Conservation (phyloP, 2,329 filamentous ascomycete species). For the Penicillium brasilianum region DNA sequence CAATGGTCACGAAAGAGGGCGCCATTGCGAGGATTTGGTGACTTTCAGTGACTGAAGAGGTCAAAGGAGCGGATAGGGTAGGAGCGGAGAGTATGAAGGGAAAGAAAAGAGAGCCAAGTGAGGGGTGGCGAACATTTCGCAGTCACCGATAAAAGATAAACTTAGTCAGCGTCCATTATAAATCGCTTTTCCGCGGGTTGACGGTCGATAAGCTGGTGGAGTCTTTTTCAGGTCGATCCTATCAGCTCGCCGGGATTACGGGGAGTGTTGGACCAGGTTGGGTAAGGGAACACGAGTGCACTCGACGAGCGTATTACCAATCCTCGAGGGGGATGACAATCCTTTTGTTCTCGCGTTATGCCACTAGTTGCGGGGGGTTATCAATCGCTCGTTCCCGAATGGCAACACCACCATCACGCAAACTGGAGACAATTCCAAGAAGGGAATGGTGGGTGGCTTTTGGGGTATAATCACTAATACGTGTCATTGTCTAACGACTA, state of each 20-base stretch:
- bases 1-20: conserved; percentile 56
- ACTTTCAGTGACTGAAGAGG: background rate
- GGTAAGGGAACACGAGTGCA: conserved; percentile 11
- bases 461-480: too few relatives aligned
- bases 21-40: conserved; percentile 25
- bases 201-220: conserved; percentile 5
- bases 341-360: background rate
- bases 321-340: background rate
- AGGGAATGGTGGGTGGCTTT: background rate
- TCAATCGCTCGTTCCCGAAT: conserved; percentile 4
- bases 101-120: conserved; percentile 19
- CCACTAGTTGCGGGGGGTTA: conserved; percentile 1
- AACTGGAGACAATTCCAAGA: background rate
- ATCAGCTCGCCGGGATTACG: conserved; percentile 23
- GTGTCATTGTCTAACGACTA: too few relatives aligned
- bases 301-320: background rate
- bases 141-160: conserved; percentile 26
- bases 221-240: conserved; percentile 6
- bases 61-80: background rate
- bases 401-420: background rate
- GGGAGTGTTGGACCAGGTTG: background rate
- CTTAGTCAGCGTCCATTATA: conserved; percentile 28
- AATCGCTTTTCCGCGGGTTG: conserved; percentile 15
- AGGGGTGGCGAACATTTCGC: conserved; percentile 32
- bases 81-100: conserved; percentile 1